A percentile compares a stretch with the other conserved stretches of the same genome.
These are phyloP conservation scores for Thielaviopsis punctulata DNA, from an alignment of 2,329 filamentous ascomycete species.

Conservation along the genomic window DNA sequence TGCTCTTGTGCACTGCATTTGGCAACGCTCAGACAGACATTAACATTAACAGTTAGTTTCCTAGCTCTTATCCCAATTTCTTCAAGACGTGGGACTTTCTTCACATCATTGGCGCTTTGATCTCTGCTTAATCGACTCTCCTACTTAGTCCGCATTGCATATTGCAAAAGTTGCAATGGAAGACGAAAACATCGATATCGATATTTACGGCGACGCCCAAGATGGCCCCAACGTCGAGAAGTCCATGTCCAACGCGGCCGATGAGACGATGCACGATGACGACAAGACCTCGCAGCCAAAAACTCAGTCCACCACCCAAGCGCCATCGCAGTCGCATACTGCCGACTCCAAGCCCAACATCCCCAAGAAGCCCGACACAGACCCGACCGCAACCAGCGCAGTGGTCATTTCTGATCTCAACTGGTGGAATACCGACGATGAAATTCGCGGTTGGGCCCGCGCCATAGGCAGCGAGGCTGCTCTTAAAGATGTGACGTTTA, in stretches of 20 bases:
- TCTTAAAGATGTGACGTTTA: conserved; percentile 85
- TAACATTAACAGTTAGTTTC: too few relatives aligned
- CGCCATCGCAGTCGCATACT: conserved; percentile 17
- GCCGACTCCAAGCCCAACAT: conserved; percentile 24
- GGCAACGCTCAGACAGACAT: too few relatives aligned
- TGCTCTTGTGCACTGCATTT: too few relatives aligned
- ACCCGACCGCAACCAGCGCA: conserved; percentile 42
- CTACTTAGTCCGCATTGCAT: too few relatives aligned
- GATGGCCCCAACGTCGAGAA: conserved; percentile 24
- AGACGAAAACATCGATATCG: conserved; percentile 56
- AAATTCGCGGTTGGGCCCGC: conserved; percentile 73
- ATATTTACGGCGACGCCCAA: conserved; percentile 46
- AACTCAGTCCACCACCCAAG: neutral
- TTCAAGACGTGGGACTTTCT: too few relatives aligned
- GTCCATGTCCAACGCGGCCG: conserved; percentile 9
- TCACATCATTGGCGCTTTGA: too few relatives aligned
- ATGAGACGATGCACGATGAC: conserved; percentile 7
- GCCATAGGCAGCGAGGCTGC: conserved; percentile 69
- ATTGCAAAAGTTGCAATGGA: conserved; percentile 31
- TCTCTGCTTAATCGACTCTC: too few relatives aligned
- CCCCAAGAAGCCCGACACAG: conserved; percentile 23
- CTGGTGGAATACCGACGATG: conserved; percentile 96
- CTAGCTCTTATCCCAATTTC: too few relatives aligned
- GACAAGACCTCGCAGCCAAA: neutral
- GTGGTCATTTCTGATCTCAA: conserved; percentile 77